A percentile compares a stretch with the other conserved stretches of the same genome.
Conservation (phyloP, 805 yeast species). For the Kurtzmaniella cleridarum region DNA sequence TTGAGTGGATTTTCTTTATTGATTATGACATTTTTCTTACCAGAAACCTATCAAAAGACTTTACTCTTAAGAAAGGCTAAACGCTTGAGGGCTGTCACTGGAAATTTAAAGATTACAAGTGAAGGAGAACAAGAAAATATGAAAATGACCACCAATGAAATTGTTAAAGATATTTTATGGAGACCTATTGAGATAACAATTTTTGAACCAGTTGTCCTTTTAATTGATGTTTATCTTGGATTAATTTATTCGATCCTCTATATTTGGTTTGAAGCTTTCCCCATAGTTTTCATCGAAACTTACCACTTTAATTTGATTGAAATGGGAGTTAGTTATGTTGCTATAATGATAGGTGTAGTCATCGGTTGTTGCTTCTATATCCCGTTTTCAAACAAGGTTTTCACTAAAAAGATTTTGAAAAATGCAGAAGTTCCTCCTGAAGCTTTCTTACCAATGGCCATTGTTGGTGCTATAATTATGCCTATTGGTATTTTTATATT, state of each 20-base stretch:
- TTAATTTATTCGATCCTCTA: slow-evolving; percentile 49
- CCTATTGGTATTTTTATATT: slow-evolving; percentile 43
- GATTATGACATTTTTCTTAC: slow-evolving; percentile 35
- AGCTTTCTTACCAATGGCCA: slow-evolving; percentile 35
- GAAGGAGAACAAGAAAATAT: slow-evolving; percentile 32
- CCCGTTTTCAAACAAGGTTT: slow-evolving; percentile 17
- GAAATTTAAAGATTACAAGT: slow-evolving; percentile 39
- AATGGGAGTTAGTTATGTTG: slow-evolving; percentile 42
- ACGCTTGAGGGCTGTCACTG: slow-evolving; percentile 45
- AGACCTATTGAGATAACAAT: slow-evolving; percentile 47
- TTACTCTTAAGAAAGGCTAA: slow-evolving; percentile 43
- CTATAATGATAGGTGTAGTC: slow-evolving; percentile 41
- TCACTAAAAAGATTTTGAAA: slow-evolving; percentile 16
- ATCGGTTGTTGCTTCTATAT: slow-evolving; percentile 31
- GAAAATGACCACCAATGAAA: slow-evolving; percentile 13
- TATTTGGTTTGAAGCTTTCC: slow-evolving; percentile 58
- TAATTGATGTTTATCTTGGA: slow-evolving; percentile 48
- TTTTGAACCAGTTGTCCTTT: slow-evolving; percentile 52
- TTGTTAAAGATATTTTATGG: slow-evolving; percentile 31
- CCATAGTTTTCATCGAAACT: slow-evolving; percentile 44
- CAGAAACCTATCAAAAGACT: slow-evolving; percentile 45
- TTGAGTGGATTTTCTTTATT: slow-evolving; percentile 32
- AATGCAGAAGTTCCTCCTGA: slow-evolving; percentile 34
- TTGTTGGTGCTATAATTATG: slow-evolving; percentile 35
- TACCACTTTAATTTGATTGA: slow-evolving; percentile 45